phyloP scores from a whole-genome alignment of 768 basidiomycete species.

The Serendipita sp. region DNA sequence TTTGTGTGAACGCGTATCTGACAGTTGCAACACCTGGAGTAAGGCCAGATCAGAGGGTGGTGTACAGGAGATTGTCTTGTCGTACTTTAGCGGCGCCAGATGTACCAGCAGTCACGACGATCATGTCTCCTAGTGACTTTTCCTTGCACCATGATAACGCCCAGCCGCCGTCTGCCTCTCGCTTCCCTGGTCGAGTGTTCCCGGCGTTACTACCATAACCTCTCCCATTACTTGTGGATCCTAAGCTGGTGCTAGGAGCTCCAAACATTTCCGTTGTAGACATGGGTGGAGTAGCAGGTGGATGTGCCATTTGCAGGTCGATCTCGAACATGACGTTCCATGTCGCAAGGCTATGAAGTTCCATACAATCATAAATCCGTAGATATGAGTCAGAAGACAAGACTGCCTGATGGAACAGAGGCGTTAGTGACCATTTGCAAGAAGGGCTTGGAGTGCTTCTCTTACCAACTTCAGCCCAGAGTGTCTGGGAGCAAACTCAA shows the following conservation, averaged over 20 bases:
- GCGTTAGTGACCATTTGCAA: too few species aligned
- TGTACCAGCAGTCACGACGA: slow-evolving; percentile 62
- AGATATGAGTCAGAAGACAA: slow-evolving; percentile 78
- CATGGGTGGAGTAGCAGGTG: slow-evolving; percentile 20
- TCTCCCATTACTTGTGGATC: slow-evolving; percentile 47
- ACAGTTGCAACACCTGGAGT: slow-evolving; percentile 58
- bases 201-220: slow-evolving; percentile 28
- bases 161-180: slow-evolving; percentile 87
- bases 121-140: slow-evolving; percentile 81
- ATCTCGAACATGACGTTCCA: slow-evolving; percentile 67
- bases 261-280: slow-evolving; percentile 38
- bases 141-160: slow-evolving; percentile 93
- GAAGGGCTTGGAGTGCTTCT: background rate
- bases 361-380: slow-evolving; percentile 80
- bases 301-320: slow-evolving; percentile 23
- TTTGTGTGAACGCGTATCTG: slow-evolving; percentile 47
- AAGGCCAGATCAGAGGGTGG: background rate
- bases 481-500: slow-evolving; percentile 77
- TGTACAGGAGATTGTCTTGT: background rate
- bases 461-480: slow-evolving; percentile 79
- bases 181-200: slow-evolving; percentile 30
- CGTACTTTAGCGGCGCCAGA: slow-evolving; percentile 62
- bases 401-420: slow-evolving; percentile 41
- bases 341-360: slow-evolving; percentile 41
- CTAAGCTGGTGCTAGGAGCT: slow-evolving; percentile 29